Conservation (phyloP, 1,284 basidiomycete genomes). For the Prillingera fragicola region DNA sequence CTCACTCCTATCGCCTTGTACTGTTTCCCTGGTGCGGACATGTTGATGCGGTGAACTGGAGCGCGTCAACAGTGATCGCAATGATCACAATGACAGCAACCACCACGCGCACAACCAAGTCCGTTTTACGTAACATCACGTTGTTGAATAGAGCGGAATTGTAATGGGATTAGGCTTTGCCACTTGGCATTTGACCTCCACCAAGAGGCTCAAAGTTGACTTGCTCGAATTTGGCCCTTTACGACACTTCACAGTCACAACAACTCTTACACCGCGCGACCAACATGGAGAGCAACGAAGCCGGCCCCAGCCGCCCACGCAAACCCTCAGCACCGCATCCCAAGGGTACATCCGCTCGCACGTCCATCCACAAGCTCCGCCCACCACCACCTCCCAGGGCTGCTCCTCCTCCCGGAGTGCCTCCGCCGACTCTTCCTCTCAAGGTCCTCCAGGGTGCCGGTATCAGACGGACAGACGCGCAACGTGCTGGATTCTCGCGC, state of each 20-base stretch:
- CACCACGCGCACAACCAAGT: conserved; percentile 51
- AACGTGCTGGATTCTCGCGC: conserved; percentile 53
- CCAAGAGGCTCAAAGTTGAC: too few species aligned
- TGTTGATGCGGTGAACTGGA: too few species aligned
- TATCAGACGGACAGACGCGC: conserved; percentile 27
- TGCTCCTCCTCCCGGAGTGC: neutral
- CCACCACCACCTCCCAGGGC: conserved; percentile 17
- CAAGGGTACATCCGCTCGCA: neutral
- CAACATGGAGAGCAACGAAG: neutral
- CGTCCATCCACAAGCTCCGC: conserved; percentile 9
- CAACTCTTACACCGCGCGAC: neutral
- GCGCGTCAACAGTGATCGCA: too few species aligned
- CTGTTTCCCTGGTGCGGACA: conserved; percentile 31
- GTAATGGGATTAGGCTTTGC: too few species aligned
- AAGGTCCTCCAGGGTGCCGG: conserved; percentile 35
- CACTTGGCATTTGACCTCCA: too few species aligned
- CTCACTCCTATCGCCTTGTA: conserved; percentile 47
- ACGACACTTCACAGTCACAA: neutral
- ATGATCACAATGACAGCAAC: conserved; percentile 51
- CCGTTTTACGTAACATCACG: conserved; percentile 18
- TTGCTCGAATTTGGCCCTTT: neutral
- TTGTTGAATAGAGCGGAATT: neutral
- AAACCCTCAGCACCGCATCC: too few species aligned
- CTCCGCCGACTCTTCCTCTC: conserved; percentile 19
- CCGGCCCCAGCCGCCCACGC: conserved; percentile 1